Evolutionary conservation across 2,329 filamentous ascomycete species (phyloP), one percentile per base, ranked within the genome.

Genomic region (Sordariomycetes sp.): DNA sequence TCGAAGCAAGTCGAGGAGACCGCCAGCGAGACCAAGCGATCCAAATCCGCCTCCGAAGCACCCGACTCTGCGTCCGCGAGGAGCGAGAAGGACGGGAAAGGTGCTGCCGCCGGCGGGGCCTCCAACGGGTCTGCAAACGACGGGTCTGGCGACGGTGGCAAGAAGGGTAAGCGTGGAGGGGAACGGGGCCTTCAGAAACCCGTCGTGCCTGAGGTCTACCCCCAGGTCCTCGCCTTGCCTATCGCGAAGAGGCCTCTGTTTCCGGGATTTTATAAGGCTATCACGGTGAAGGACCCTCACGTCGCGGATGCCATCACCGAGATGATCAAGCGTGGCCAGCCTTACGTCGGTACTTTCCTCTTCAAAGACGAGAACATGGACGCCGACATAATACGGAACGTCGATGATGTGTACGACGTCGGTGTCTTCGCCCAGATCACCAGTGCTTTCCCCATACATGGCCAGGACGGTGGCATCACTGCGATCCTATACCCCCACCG

Each of bases 371-470:
- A 96, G 67, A 87, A 90, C 61, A 87, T 89, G 61, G 94, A 97
- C 68, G 89, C 90, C 67, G 95, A 99, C 70, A 82, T 95, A 54
- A 97, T 99, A 67, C 88, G 92, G 62, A 91, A 86, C 62, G 77
- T 87, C 32, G 87, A 91, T 60, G 94, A 99, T 65, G 92, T 99
- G 34, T 89, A 99, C 70, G 90, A 96, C 63, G 89, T 95, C 17
- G 94, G 94, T 60, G 94, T 96, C 1, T 99, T 99, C 69, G 95
- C 94, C 53, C 94, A 99, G 68, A 91, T 99, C 62, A 99, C 94
- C 1, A 96, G 92, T 67, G 89, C 90, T 2, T 97, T 97, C 67
- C 91, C 94, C 17, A 87, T 94, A 2, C 84, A 89, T 60, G 90
- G 90, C 15, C 90, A 95, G 64, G 87, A 91, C 62, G 85, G 84